Evolutionary conservation across 345 rosid species (phyloP), one percentile per base, ranked within the genome.

Genomic region (Heritiera fomes): DNA sequence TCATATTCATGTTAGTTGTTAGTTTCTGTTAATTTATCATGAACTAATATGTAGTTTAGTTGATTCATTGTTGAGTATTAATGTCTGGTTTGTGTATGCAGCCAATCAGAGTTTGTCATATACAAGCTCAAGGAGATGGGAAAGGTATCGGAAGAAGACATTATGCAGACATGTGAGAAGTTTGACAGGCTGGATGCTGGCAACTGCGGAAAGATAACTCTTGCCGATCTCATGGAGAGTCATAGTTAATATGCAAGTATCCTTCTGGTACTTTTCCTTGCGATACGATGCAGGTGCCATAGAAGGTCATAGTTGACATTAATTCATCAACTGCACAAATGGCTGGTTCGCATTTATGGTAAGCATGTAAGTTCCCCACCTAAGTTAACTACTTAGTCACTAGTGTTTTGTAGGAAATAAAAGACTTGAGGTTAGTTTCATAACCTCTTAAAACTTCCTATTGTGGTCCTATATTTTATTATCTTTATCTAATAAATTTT

Each of bases 51-150:
- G 23, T 55, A 3, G 15, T 15, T 43, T 32, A 34, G 30, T n/a
- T 34, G 79, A 15, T 20, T 8, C 52, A 41, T 40, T 71, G 11
- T 66, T 68, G 47, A 66, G 58, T 14, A 7, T 61, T 49, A 50
- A 46, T 49, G 47, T 49, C 2, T 34, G 7, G 58, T 17, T 2
- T 76, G n/a, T 63, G 0, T 66, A 50, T 76, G 82, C 86, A 91
- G 97, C 78, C 89, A 88, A 84, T 86, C 92, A 18, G 98, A 93
- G 81, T 93, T 81, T 77, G 91, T 88, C 14, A 85, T 95, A 84
- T 92, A 91, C 92, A 90, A 90, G 88, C 90, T 92, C 65, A 91
- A 87, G 85, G 91, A 88, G 85, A 90, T 92, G 94, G 90, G 84
- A 28, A 89, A 87, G 84, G 83, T 92, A 69, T 79, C 93, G 2